phyloP scores from a whole-genome alignment of 805 yeast species.

The Sporopachydermia lactativora region DNA sequence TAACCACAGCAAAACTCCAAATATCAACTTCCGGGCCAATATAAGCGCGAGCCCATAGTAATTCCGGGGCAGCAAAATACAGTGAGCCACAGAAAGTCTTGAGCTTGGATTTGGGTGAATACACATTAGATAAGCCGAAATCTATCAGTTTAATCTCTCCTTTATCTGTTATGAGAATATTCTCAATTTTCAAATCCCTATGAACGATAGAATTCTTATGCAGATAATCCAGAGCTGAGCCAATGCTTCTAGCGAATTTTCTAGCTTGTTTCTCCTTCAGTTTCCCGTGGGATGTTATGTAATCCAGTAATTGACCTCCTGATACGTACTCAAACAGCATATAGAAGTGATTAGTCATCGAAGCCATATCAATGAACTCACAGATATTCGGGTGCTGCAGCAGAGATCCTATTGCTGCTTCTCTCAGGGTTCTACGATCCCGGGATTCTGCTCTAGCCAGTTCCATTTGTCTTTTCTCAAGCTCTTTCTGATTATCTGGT shows the following conservation, averaged over 20 bases:
- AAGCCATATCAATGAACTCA: slow-evolving; percentile 81
- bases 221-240: slow-evolving; percentile 84
- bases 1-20: slow-evolving; percentile 96
- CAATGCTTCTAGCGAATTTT: slow-evolving; percentile 88
- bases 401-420: slow-evolving; percentile 85
- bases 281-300: slow-evolving; percentile 91
- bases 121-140: slow-evolving; percentile 87
- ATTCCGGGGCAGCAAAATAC: slow-evolving; percentile 97
- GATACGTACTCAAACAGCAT: slow-evolving; percentile 94
- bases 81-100: slow-evolving; percentile 95
- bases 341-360: slow-evolving; percentile 94
- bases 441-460: slow-evolving; percentile 74
- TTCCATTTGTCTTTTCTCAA: slow-evolving; percentile 49
- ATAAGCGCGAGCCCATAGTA: slow-evolving; percentile 83
- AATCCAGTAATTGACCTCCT: slow-evolving; percentile 96
- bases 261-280: slow-evolving; percentile 89
- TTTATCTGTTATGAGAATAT: slow-evolving; percentile 82
- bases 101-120: slow-evolving; percentile 52
- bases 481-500: slow-evolving; percentile 41
- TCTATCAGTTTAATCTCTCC: slow-evolving; percentile 95
- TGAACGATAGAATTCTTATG: slow-evolving; percentile 93
- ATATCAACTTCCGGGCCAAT: slow-evolving; percentile 95
- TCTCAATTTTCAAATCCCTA: slow-evolving; percentile 92
- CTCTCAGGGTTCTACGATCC: slow-evolving; percentile 86
- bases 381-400: slow-evolving; percentile 89